A percentile compares a stretch with the other conserved stretches of the same genome.
These are phyloP conservation scores for Ilyonectria robusta DNA, from an alignment of 2,329 filamentous ascomycete genomes.

Conservation along the genomic window DNA sequence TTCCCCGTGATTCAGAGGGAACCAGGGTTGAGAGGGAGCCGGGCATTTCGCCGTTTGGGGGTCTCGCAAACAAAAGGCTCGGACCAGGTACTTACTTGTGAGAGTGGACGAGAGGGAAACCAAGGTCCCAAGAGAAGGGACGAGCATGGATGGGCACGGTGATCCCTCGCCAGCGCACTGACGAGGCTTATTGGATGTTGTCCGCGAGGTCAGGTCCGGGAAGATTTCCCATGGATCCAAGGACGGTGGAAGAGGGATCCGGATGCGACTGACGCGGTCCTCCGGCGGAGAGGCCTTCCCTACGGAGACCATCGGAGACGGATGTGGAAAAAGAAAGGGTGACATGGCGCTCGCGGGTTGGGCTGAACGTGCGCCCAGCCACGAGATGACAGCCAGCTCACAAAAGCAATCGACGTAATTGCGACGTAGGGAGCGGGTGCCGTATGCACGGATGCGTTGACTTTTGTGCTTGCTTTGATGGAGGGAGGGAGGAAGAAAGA, in stretches of 20 bases:
- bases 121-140: background rate
- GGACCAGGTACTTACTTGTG: background rate
- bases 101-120: conserved; percentile 2
- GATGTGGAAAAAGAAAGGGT: conserved; percentile 19
- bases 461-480: conserved; percentile 10
- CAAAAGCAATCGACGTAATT: conserved; percentile 29
- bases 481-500: conserved; percentile 15
- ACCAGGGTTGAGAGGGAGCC: conserved; percentile 16
- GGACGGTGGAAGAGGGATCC: background rate
- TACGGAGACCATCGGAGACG: background rate
- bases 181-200: background rate
- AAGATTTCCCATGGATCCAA: conserved; percentile 2
- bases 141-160: conserved; percentile 10
- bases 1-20: conserved; percentile 28
- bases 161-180: conserved; percentile 15
- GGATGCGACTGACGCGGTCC: conserved; percentile 12
- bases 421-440: background rate
- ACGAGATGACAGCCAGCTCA: conserved; percentile 12
- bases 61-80: conserved; percentile 19
- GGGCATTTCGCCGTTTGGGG: conserved; percentile 36
- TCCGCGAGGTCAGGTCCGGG: background rate
- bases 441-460: conserved; percentile 23
- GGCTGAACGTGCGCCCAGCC: conserved; percentile 8
- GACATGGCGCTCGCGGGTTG: conserved; percentile 34
- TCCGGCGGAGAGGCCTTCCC: background rate